phyloP scores from a whole-genome alignment of 1,284 basidiomycete genomes.

The Ustilago bromivora region DNA sequence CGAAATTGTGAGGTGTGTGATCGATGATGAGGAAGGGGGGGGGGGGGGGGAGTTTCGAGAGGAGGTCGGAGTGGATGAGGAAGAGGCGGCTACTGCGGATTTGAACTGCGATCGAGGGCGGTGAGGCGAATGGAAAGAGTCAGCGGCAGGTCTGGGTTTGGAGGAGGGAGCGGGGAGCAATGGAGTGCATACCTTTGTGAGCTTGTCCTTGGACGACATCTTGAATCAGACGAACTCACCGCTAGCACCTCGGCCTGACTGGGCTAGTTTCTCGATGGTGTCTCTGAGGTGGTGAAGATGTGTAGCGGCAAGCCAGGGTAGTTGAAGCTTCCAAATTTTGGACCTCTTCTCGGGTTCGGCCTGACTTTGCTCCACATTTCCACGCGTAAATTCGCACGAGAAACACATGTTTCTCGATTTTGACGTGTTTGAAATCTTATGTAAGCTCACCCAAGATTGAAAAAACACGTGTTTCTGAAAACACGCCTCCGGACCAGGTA shows the following conservation, averaged over 20 bases:
- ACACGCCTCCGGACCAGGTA: too few species aligned
- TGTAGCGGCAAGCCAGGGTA: not conserved
- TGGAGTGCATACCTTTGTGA: constrained; percentile 14
- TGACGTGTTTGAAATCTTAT: too few species aligned
- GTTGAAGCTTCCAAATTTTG: constrained; percentile 13
- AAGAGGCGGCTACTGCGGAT: constrained; percentile 26
- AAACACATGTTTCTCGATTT: too few species aligned
- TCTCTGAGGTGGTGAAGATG: not conserved
- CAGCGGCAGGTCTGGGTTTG: not conserved
- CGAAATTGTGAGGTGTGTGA: not conserved
- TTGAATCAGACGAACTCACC: not conserved
- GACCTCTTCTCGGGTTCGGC: constrained; percentile 28
- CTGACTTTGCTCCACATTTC: constrained; percentile 21
- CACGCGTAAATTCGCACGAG: constrained; percentile 33
- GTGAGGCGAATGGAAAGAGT: not conserved
- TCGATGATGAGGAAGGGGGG: constrained; percentile 13
- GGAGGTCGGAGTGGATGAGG: not conserved
- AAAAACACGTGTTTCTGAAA: too few species aligned
- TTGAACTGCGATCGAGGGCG: constrained; percentile 18
- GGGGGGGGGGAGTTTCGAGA: constrained; percentile 1
- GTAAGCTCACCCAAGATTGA: too few species aligned
- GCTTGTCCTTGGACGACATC: constrained; percentile 32
- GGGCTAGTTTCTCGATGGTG: not conserved
- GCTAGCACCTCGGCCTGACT: not conserved
- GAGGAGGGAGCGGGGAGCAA: not conserved